phyloP scores from a whole-genome alignment of 106 monocot species.

The Cymbidium sinense region DNA sequence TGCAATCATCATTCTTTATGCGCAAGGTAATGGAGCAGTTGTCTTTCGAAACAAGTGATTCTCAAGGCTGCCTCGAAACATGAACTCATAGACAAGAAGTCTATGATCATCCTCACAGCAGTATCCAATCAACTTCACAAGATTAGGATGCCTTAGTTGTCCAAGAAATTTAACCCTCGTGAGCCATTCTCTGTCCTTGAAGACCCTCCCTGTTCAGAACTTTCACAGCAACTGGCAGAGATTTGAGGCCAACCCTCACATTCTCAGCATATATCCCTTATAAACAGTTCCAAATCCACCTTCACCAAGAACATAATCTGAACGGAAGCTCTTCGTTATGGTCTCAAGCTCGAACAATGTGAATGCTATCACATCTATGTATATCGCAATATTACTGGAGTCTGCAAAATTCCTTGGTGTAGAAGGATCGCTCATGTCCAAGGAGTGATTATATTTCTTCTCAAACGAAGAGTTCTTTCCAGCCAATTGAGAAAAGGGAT shows the following conservation, averaged over 20 bases:
- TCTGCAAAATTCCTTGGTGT: too few relatives aligned
- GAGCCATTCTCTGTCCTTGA: conserved; percentile 7
- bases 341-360: too few relatives aligned
- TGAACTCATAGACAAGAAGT: too few relatives aligned
- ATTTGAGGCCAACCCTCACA: too few relatives aligned
- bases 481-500: too few relatives aligned
- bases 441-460: conserved; percentile 59
- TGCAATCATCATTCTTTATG: conserved; percentile 79
- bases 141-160: conserved; percentile 85
- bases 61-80: too few relatives aligned
- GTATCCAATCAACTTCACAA: conserved; percentile 92
- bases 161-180: conserved; percentile 90
- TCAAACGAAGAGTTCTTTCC: too few relatives aligned
- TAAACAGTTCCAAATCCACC: conserved; percentile 7
- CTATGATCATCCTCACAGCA: too few relatives aligned
- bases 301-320: conserved; percentile 2
- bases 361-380: too few relatives aligned
- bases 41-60: too few relatives aligned
- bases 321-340: conserved; percentile 18
- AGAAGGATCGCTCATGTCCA: conserved; percentile 56
- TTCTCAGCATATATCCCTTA: conserved; percentile 7
- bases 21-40: conserved; percentile 61
- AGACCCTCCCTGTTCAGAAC: not conserved
- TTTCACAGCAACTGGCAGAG: conserved; percentile 2
- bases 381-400: too few relatives aligned